Conservation (phyloP, 257 asterid species). For the Nicotiana noctiflora region DNA sequence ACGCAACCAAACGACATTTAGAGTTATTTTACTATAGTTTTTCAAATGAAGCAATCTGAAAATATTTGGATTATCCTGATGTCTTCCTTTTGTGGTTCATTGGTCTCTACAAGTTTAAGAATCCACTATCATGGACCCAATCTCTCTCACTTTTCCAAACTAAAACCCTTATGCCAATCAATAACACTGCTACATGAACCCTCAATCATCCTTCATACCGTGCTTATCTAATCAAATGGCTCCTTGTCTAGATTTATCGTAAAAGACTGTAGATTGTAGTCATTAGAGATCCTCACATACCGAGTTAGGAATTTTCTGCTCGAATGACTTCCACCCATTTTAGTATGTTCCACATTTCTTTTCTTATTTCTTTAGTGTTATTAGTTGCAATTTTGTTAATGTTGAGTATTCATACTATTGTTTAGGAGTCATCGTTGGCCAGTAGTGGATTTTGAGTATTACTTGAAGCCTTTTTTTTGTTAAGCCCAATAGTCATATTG, state of each 20-base stretch:
- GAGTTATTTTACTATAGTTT: too few species aligned
- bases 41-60: too few species aligned
- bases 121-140: neutral
- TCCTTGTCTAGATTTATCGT: slow-evolving; percentile 32
- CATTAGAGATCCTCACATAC: slow-evolving; percentile 11
- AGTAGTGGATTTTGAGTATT: neutral
- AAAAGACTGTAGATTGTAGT: slow-evolving; percentile 22
- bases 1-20: too few species aligned
- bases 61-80: too few species aligned
- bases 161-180: too few species aligned
- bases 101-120: slow-evolving; percentile 18
- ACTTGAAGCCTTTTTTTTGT: neutral
- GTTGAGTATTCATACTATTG: neutral
- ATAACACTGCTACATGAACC: too few species aligned
- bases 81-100: slow-evolving; percentile 15
- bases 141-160: too few species aligned
- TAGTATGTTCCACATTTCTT: slow-evolving; percentile 15
- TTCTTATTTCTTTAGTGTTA: neutral
- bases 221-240: slow-evolving; percentile 15
- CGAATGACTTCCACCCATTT: slow-evolving; percentile 5
- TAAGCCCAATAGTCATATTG: neutral
- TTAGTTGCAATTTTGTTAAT: neutral
- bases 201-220: too few species aligned
- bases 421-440: neutral
- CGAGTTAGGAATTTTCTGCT: slow-evolving; percentile 9